These are phyloP conservation scores for Wallacemonas rigidus DNA, from an alignment of 208 protist species.

Conservation along the genomic window DNA sequence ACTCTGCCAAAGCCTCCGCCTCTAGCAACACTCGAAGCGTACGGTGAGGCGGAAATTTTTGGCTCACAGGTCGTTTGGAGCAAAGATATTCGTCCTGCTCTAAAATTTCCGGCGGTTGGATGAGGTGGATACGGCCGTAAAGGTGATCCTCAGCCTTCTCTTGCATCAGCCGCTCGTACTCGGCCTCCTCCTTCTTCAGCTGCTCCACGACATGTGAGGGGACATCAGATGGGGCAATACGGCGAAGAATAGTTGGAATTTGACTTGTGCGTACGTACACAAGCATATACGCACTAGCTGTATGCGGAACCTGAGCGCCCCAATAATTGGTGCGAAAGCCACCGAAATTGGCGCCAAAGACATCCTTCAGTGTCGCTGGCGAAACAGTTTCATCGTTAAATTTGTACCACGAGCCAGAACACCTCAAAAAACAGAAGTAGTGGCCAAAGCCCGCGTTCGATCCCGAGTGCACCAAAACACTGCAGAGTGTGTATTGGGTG, in stretches of 20 bases:
- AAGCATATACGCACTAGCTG: slow-evolving; percentile 89
- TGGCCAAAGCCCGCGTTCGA: slow-evolving; percentile 89
- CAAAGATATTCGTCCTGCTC: slow-evolving; percentile 66
- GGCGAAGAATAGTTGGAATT: slow-evolving; percentile 63
- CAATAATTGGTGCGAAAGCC: slow-evolving; percentile 86
- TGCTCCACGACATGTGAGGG: slow-evolving; percentile 75
- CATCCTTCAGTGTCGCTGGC: slow-evolving; percentile 71
- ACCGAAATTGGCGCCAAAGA: slow-evolving; percentile 90
- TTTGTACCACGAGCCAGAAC: slow-evolving; percentile 83
- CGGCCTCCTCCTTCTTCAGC: slow-evolving; percentile 56
- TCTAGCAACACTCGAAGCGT: slow-evolving; percentile 66
- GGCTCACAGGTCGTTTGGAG: slow-evolving; percentile 34
- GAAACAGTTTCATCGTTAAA: slow-evolving; percentile 92
- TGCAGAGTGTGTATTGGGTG: slow-evolving; percentile 86
- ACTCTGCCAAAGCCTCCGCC: slow-evolving; percentile 58
- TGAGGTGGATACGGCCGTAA: slow-evolving; percentile 78
- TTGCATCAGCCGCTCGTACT: slow-evolving; percentile 49
- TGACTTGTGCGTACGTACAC: slow-evolving; percentile 86
- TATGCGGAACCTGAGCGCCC: slow-evolving; percentile 81
- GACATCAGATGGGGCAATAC: slow-evolving; percentile 60
- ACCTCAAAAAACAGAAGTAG: slow-evolving; percentile 87
- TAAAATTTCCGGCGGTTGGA: slow-evolving; percentile 60
- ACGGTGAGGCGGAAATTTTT: slow-evolving; percentile 61
- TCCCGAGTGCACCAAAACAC: slow-evolving; percentile 88
- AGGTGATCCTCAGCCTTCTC: slow-evolving; percentile 79